Evolutionary conservation across 2,329 filamentous ascomycete species (phyloP).

Genomic region (Allantophomopsis cytisporea): DNA sequence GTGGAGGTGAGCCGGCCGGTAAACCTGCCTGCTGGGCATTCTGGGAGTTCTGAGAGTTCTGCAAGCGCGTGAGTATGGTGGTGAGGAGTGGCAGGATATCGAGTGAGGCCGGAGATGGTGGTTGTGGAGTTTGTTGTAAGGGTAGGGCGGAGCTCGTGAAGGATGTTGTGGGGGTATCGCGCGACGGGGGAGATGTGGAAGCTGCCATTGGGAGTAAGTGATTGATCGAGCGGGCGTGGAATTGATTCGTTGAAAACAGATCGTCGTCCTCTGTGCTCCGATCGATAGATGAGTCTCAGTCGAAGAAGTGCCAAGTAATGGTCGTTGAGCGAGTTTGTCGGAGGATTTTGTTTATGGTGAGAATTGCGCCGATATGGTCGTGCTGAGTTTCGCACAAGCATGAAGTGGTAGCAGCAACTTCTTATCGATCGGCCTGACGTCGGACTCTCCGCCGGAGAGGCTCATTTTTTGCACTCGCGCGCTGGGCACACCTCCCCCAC

Average conservation of each 20-base stretch:
- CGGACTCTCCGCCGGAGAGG: no score
- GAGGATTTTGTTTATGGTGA: no score
- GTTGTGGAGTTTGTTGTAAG: conserved; percentile 29
- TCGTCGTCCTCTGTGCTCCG: background rate
- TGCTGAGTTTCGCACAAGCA: no score
- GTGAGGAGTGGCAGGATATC: conserved; percentile 77
- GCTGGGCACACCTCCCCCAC: no score
- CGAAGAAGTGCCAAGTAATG: no score
- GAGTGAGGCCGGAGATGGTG: conserved; percentile 69
- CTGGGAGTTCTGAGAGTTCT: conserved; percentile 28
- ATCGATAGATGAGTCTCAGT: no score
- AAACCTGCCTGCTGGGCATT: conserved; percentile 11
- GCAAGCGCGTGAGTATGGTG: conserved; percentile 62
- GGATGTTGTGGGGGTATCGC: conserved; percentile 2
- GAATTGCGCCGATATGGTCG: no score
- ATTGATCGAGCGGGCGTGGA: no score
- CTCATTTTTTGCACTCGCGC: no score
- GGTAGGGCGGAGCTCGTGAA: conserved; percentile 9
- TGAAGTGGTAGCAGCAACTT: no score
- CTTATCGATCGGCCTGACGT: no score
- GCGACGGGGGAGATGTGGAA: background rate
- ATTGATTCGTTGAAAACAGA: background rate
- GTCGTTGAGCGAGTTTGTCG: no score
- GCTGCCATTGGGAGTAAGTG: background rate
- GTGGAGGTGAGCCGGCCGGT: conserved; percentile 9